Evolutionary conservation across 768 basidiomycete species (phyloP), one percentile per base, ranked within the genome.

Genomic region (Lentinula lateritia): DNA sequence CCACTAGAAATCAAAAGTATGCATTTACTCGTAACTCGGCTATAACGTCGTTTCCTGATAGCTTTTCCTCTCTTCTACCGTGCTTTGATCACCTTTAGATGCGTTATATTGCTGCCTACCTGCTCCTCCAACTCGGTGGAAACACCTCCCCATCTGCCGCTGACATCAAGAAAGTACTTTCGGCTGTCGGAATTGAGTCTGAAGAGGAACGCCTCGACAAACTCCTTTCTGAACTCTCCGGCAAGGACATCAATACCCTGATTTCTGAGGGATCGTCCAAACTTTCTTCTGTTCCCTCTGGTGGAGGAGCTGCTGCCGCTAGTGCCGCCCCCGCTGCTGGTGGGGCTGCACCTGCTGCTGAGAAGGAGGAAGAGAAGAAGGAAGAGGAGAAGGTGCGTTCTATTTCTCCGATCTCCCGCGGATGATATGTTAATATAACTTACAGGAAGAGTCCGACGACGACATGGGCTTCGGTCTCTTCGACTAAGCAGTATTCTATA

Each of bases 391-490:
- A 93, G 87, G 90, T 86, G 38, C 35, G 83, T 78, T 57, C 0
- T 23, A 28, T 28, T 28, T 28, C 28, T 28, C 28, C 28, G 3
- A 28, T 28, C 3, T 2, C 28, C 28, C 3, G 3, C 2, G 28
- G 3, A 28, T 3, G 28, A 28, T 28, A 28, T 28, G 28, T 3
- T 28, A 28, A 28, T 28, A 28, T 28, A 2, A 0, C 9, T 39
- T 53, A 41, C 64, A 93, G 89, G 90, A 93, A 78, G 93, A 95
- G 74, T 93, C 91, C 60, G 94, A 96, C 83, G 95, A 97, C 69
- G 95, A 97, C 79, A 97, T 97, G 94, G 94, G 95, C 82, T 98
- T 98, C 78, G 95, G 95, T 80, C 85, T 97, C 66, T 97, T 97
- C 83, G 95, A 97, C 82, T 97, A 88, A 82, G 32, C 32, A 20